These are phyloP conservation scores for Phialophora tarda DNA, from an alignment of 2,329 filamentous ascomycete species.

Conservation along the genomic window DNA sequence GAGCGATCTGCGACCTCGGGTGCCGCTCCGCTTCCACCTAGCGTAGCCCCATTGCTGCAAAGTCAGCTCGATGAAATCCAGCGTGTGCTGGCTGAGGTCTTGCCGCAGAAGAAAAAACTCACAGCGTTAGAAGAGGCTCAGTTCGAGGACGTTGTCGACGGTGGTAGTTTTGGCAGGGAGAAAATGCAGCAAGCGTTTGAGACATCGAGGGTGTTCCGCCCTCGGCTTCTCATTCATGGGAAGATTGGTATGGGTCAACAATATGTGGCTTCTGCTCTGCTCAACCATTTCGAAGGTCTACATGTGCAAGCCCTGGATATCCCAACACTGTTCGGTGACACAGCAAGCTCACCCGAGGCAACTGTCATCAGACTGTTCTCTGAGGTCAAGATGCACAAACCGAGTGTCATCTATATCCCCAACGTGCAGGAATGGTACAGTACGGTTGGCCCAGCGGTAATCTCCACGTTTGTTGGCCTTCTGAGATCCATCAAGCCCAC, in stretches of 20 bases:
- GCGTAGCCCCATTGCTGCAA: conserved; percentile 79
- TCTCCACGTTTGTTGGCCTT: conserved; percentile 83
- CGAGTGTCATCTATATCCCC: conserved; percentile 93
- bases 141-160: conserved; percentile 82
- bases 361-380: conserved; percentile 89
- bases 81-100: conserved; percentile 70
- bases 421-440: conserved; percentile 87
- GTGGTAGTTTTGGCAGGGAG: conserved; percentile 84
- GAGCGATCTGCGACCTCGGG: conserved; percentile 86
- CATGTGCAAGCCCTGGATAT: conserved; percentile 96
- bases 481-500: conserved; percentile 83
- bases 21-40: conserved; percentile 77
- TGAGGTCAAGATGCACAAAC: conserved; percentile 91
- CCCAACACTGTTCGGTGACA: conserved; percentile 82
- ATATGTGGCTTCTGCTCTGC: conserved; percentile 81
- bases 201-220: conserved; percentile 82
- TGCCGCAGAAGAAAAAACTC: conserved; percentile 83
- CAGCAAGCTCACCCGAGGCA: conserved; percentile 79
- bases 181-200: conserved; percentile 80
- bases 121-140: conserved; percentile 94
- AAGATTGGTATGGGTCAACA: conserved; percentile 88
- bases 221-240: conserved; percentile 83
- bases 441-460: conserved; percentile 66
- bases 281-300: conserved; percentile 90
- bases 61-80: conserved; percentile 74